These are phyloP conservation scores for Suillus subluteus DNA, from an alignment of 768 basidiomycete genomes.

Conservation along the genomic window DNA sequence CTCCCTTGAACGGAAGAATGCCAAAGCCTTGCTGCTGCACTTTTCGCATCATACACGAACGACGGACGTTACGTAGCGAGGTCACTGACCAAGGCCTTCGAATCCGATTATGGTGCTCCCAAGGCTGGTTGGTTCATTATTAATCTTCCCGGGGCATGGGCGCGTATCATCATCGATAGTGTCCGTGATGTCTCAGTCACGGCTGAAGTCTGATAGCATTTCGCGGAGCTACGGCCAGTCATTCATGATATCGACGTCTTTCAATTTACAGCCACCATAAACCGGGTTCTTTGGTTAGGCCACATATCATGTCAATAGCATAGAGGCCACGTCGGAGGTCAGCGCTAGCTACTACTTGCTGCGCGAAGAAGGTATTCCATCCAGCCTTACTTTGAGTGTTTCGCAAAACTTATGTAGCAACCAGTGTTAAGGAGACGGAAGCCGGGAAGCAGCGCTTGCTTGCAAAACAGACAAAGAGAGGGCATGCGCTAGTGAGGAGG, in stretches of 20 bases:
- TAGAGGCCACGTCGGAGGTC: slow-evolving; percentile 74
- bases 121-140: too few species aligned
- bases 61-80: too few species aligned
- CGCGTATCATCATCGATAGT: not conserved
- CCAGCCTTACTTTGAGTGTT: slow-evolving; percentile 8
- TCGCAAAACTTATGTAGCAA: slow-evolving; percentile 42
- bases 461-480: too few species aligned
- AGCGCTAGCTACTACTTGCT: slow-evolving; percentile 54
- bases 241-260: slow-evolving; percentile 50
- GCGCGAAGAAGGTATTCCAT: slow-evolving; percentile 82
- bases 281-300: slow-evolving; percentile 72
- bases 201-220: slow-evolving; percentile 16
- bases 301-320: slow-evolving; percentile 64
- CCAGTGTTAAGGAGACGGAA: slow-evolving; percentile 80
- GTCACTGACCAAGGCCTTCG: too few species aligned
- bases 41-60: not conserved
- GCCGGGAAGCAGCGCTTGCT: slow-evolving; percentile 64
- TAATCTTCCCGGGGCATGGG: not conserved
- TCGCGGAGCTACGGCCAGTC: slow-evolving; percentile 48
- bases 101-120: too few species aligned
- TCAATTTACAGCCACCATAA: slow-evolving; percentile 42
- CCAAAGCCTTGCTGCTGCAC: not conserved
- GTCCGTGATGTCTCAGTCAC: slow-evolving; percentile 10
- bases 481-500: slow-evolving; percentile 41
- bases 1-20: not conserved